Evolutionary conservation across 495 filamentous ascomycete genomes (phyloP), one percentile per base, ranked within the genome.

Genomic region (Sabuloglossum arenarium): DNA sequence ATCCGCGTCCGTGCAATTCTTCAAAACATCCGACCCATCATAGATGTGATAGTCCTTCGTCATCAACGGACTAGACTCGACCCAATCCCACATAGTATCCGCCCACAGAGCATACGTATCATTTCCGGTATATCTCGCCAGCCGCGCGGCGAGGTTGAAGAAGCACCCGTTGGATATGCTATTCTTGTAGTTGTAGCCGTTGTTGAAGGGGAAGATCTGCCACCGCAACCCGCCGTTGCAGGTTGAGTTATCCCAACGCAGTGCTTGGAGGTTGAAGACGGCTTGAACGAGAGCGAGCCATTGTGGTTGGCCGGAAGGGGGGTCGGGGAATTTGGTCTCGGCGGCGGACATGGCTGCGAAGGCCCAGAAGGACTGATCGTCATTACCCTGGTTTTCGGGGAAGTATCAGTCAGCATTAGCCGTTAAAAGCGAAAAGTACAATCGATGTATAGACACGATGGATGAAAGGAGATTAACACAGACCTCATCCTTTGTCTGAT

Each of bases 261-360:
- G 56, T 11, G 74, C 77, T 63, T 87, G 84, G 0, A 77, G 79
- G 65, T 89, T 87, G 69, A 89, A 90, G 6, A 81, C 82, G 8
- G 80, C 84, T 64, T 90, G 83, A 14, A 82, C 85, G 54, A 91
- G 73, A 3, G 81, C 82, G 5, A 91, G 70, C 84, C 86, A 91
- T 57, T 79, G 75, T 1, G 84, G 82, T 56, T 79, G 58, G 46
- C 3, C 24, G 9, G 56, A 6, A 10, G 75, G 73, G 6, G 78
- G 81, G 58, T 84, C 71, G n/a, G 73, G 76, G 60, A 79, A 82
- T 49, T 77, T 75, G 58, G 77, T 66, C 64, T 85, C 81, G 29
- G 78, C 78, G 10, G 80, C 81, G 4, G 79, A 72, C 77, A 85
- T 79, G 42, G 78, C 81, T 6, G 81, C 73, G 64, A 85, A 75